Evolutionary conservation across 805 yeast genomes (phyloP), one percentile per base, ranked within the genome.

Genomic region (Saccharomyces paradoxus): DNA sequence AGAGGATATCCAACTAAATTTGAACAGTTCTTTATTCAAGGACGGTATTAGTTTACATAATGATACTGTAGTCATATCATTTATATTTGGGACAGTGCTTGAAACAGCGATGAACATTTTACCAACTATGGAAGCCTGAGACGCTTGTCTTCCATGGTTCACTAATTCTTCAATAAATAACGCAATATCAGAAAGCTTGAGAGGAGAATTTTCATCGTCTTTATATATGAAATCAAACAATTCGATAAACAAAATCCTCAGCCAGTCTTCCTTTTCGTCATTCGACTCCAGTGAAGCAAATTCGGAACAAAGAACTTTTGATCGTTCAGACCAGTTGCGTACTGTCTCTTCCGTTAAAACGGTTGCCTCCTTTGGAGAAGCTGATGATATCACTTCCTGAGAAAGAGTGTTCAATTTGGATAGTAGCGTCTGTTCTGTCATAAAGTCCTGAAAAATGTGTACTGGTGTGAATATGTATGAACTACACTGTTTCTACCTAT

Each of bases 1-100:
- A 22, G 64, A 64, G 31, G 72, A 64, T 1, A 68, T 48, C 50
- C 68, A 60, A 56, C 72, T 63, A 49, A 68, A 71, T 46, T 67
- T 64, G 52, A 61, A 61, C 10, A 64, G 52, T 49, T 63, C 66
- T 29, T 52, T 51, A 41, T 64, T 54, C 51, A 62, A 26, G n/a
- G 53, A 24, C 28, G 56, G 22, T 48, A 51, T 28, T 41, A 52
- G 26, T 52, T 56, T 41, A 6, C 59, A 51, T 30, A 68, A 46
- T n/a, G 52, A 53, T 14, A 65, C 59, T 14, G 69, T 50, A 4
- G 57, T 52, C 4, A 54, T 50, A 22, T 65, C 68, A 28, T 60
- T 56, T 9, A 53, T 49, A 22, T 60, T 57, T 17, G 58, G 50
- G 27, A 31, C 50, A 21, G 50, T 53, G 41, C 49, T 50, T 22